Percentiles rank a stretch among this genome's conserved stretches.
These are phyloP conservation scores for Emergomyces orientalis DNA, from an alignment of 2,329 filamentous ascomycete genomes.

Conservation along the genomic window DNA sequence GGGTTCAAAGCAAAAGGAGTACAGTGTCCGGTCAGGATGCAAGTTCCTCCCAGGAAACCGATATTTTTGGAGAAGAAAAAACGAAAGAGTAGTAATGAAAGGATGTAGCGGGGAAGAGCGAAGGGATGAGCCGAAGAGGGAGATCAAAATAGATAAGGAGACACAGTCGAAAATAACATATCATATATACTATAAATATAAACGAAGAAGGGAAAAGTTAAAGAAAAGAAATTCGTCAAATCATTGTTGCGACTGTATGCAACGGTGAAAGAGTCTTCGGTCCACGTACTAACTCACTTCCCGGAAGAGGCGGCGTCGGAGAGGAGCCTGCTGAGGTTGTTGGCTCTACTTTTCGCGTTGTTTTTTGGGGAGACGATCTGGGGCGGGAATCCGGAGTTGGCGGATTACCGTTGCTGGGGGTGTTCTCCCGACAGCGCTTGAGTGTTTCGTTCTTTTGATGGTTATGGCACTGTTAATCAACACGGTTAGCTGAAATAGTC, in stretches of 20 bases:
- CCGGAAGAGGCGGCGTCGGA: neutral
- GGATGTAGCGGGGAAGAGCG: neutral
- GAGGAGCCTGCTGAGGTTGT: neutral
- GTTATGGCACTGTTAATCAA: conserved; percentile 52
- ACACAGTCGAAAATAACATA: neutral
- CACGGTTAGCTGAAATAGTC: conserved; percentile 11
- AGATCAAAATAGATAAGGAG: neutral
- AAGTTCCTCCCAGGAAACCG: too few relatives aligned
- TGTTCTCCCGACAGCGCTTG: conserved; percentile 57
- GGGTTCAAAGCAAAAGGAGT: too few relatives aligned
- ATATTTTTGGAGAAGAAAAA: too few relatives aligned
- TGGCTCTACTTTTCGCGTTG: neutral
- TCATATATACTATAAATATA: neutral
- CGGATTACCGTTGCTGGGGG: conserved; percentile 40
- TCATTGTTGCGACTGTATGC: conserved; percentile 9
- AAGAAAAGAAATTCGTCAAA: conserved; percentile 1
- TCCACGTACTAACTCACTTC: neutral
- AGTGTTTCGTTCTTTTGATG: conserved; percentile 62
- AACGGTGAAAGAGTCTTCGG: conserved; percentile 10
- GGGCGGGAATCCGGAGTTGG: conserved; percentile 17
- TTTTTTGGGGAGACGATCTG: neutral
- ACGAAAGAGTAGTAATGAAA: neutral
- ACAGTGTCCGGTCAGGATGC: too few relatives aligned
- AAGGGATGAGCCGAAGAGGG: neutral
- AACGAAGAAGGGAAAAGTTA: neutral